Evolutionary conservation across 1,284 basidiomycete genomes (phyloP), one percentile per base, ranked within the genome.

Genomic region (Ustilago xerochloae): DNA sequence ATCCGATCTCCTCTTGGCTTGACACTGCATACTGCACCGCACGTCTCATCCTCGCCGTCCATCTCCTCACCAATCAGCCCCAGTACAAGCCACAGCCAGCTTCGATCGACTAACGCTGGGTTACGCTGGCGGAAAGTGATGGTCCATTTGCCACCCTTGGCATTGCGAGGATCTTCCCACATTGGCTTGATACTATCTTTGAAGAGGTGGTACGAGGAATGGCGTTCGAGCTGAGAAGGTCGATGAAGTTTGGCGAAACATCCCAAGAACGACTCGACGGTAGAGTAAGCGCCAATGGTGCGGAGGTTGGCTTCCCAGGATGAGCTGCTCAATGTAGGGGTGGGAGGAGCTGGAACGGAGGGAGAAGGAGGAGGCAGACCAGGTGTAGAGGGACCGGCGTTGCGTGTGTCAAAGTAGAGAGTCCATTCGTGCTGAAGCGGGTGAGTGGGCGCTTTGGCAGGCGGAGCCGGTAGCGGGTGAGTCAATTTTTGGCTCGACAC

Each of bases 161-260:
- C 91, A 84, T 97, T 97, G 48, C 93, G 92, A 24, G 90, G 89
- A 83, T 97, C 94, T 86, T 97, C 94, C 94, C 94, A 97, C 92
- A 96, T 95, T 39, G 93, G 92, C 82, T 93, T 93, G 68, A 87
- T 87, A 33, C 91, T 91, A 28, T 89, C 88, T 85, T 97, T 97
- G 89, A 97, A 97, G 59, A 97, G 87, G 83, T 97, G 94, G 82
- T 96, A 96, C 86, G 94, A 96, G 36, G 91, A 91, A 85, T 93
- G 92, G 75, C 90, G 90, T 75, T 93, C 92, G 36, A 97, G 89
- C 76, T 90, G 89, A 48, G 92, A 93, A 2, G 94, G 94, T 1
- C 92, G 91, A 84, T 93, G 93, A 66, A 96, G 89, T 90, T 94
- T 95, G 86, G 95, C 94, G 87, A 95, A 92, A 86, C 93, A 92